Percentiles rank a stretch among this genome's conserved stretches.
These are phyloP conservation scores for Podospora pseudopauciseta DNA, from an alignment of 495 filamentous ascomycete species.

Conservation along the genomic window DNA sequence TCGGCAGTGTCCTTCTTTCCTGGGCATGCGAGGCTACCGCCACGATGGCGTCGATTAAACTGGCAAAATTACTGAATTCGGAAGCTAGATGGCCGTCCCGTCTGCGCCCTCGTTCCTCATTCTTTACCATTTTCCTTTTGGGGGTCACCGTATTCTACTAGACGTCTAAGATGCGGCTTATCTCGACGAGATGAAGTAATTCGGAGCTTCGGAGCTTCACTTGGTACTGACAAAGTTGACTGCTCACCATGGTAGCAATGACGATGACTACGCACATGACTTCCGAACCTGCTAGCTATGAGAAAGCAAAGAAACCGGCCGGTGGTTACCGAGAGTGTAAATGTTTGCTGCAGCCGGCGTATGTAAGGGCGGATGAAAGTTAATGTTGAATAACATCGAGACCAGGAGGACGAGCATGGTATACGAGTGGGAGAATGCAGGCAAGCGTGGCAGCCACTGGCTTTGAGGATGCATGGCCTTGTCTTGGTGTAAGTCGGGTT, in stretches of 20 bases:
- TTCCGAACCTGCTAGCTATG: not conserved
- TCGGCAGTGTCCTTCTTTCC: not conserved
- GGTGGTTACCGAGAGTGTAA: not conserved
- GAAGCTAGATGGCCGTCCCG: not conserved
- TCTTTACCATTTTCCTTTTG: not conserved
- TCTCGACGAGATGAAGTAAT: not conserved
- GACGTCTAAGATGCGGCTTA: not conserved
- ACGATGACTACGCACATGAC: not conserved
- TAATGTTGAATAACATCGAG: not conserved
- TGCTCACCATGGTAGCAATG: not conserved
- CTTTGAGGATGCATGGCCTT: not conserved
- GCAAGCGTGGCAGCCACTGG: not conserved
- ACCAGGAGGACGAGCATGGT: not conserved
- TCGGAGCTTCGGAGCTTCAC: not conserved
- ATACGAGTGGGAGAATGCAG: not conserved
- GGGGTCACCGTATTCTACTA: not conserved
- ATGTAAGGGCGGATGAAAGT: not conserved
- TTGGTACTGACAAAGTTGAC: not conserved
- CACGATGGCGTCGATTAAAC: not conserved
- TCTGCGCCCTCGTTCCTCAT: not conserved
- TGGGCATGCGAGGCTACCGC: not conserved
- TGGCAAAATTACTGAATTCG: not conserved
- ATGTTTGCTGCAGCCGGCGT: not conserved
- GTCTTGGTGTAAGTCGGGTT: not conserved
- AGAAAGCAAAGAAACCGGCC: not conserved